Percentiles rank a stretch among this genome's conserved stretches.
These are phyloP conservation scores for Dissophora ornata DNA, from an alignment of 192 early-diverging fungal genomes.

Conservation along the genomic window DNA sequence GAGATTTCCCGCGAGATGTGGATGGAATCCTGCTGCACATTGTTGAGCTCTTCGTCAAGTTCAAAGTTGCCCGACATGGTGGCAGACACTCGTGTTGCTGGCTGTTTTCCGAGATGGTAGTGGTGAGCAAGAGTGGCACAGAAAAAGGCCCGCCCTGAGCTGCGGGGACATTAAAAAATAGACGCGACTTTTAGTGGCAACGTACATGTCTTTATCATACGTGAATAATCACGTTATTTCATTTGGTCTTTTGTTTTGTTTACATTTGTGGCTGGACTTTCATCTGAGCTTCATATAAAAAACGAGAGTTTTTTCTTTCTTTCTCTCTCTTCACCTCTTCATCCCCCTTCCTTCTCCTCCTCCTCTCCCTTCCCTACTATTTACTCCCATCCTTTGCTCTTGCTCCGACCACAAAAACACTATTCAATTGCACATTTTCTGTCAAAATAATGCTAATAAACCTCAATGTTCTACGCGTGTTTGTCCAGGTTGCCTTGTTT, in stretches of 20 bases:
- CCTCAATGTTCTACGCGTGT: no score
- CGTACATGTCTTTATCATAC: background rate
- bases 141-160: background rate
- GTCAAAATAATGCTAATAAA: no score
- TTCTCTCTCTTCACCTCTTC: background rate
- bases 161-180: background rate
- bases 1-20: slow-evolving; percentile 56
- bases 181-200: slow-evolving; percentile 22
- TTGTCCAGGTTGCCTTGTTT: no score
- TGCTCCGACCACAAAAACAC: background rate
- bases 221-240: background rate
- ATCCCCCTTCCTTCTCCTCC: background rate
- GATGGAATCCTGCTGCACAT: slow-evolving; percentile 42
- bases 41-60: slow-evolving; percentile 51
- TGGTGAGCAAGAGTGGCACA: no score
- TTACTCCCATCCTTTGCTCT: background rate
- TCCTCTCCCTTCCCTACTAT: background rate
- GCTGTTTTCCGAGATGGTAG: background rate
- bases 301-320: slow-evolving; percentile 4
- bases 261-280: slow-evolving; percentile 11
- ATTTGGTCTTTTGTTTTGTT: background rate
- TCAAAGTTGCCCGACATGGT: slow-evolving; percentile 36
- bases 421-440: no score
- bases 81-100: background rate
- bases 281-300: background rate